These are phyloP conservation scores for Spizellomyces punctatus DNA, from an alignment of 192 early-diverging fungal genomes.

Conservation along the genomic window DNA sequence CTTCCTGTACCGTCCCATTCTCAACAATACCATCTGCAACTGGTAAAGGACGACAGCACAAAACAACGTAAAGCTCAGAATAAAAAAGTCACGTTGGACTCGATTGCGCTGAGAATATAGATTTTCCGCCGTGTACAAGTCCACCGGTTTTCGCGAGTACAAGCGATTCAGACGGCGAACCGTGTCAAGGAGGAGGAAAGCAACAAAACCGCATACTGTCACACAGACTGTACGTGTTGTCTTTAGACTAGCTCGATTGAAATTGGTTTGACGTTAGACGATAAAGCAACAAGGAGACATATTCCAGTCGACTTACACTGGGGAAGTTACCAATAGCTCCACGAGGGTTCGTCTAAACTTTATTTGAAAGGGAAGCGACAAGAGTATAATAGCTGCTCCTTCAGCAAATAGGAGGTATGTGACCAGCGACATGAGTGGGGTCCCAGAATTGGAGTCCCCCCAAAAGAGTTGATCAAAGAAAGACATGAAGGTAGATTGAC, in stretches of 20 bases:
- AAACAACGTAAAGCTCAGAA: constrained; percentile 29
- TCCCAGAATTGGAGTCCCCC: background rate
- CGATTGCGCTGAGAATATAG: constrained; percentile 14
- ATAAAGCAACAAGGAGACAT: background rate
- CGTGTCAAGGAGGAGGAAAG: constrained; percentile 17
- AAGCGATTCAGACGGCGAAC: constrained; percentile 17
- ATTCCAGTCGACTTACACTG: constrained; percentile 6
- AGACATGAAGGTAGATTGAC: background rate
- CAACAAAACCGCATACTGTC: constrained; percentile 15
- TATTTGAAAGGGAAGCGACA: constrained; percentile 35
- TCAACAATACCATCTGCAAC: constrained; percentile 21
- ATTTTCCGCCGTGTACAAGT: constrained; percentile 22
- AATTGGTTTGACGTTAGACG: background rate
- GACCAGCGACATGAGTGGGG: constrained; percentile 19
- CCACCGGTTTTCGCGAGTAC: constrained; percentile 3
- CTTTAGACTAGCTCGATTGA: constrained; percentile 12
- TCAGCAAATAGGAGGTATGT: constrained; percentile 24
- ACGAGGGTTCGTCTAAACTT: constrained; percentile 25
- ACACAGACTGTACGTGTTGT: constrained; percentile 16
- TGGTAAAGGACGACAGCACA: constrained; percentile 28
- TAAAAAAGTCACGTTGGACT: constrained; percentile 27
- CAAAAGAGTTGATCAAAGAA: constrained; percentile 1
- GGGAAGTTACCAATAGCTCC: constrained; percentile 24
- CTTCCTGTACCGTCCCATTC: constrained; percentile 38
- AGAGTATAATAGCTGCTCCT: constrained; percentile 16